Base-by-base conservation (phyloP, 139 green algal genomes). In the Nannochloris sp. region DNA sequence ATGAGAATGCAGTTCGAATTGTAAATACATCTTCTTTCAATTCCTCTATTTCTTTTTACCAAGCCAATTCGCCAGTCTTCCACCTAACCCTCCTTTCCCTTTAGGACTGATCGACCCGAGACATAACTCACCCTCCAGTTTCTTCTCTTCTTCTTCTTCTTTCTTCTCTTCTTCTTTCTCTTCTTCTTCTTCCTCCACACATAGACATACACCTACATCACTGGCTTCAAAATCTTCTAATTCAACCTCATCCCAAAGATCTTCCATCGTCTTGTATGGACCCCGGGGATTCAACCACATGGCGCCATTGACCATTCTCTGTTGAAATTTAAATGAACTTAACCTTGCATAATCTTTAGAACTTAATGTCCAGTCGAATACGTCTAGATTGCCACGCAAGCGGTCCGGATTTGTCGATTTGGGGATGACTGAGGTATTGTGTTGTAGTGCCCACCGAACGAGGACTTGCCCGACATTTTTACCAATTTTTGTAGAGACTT, bases 401-500 rank as follows among this genome's bases (percentile, higher is more conserved):
- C 90, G 85, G 0, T 75, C 65, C 4, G 77, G 55, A 24, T 87
- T 86, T 25, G 80, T 84, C 10, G 59, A 84, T 78, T 98, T 98
- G 35, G 92, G 86, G 68, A 98, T 86, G 46, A 95, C 81, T 24
- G 72, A 87, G n/a, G 81, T 93, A 48, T 88, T 88, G 23, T 83
- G 80, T 76, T 97, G 84, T n/a, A 97, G 13, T 24, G 70, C 87
- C 92, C 92, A 97, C 1, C 88, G 82, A 33, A 97, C 79, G 13
- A 96, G 61, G 10, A 97, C 74, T 83, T 97, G 85, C 15, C 71
- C 90, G 10, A 83, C 63, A 32, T 66, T 78, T 70, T 85, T 88
- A 38, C 73, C 74, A 1, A 78, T 60, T 56, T 77, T 74, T 14
- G 51, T 30, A 1, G 89, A 85, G 4, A 93, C 60, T 4, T 62